Percentiles rank a stretch among this genome's conserved stretches.
These are phyloP conservation scores for Oemleria cerasiformis DNA, from an alignment of 306 rosid genomes.

Conservation along the genomic window DNA sequence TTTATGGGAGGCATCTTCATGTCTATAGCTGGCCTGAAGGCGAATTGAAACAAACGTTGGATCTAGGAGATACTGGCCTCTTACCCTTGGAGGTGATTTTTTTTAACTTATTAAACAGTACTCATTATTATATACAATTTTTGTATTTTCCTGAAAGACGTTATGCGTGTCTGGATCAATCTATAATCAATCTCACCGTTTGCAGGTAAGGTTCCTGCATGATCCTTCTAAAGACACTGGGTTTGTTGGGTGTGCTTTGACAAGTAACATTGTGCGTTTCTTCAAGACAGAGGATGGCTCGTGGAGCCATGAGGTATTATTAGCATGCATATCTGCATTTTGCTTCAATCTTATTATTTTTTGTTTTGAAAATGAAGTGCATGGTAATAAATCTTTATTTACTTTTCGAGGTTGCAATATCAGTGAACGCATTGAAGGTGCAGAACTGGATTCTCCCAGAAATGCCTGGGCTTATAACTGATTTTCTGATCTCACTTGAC, in stretches of 20 bases:
- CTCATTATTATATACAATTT: neutral
- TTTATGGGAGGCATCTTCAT: conserved; percentile 82
- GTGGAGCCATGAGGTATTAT: conserved; percentile 87
- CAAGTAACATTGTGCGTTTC: conserved; percentile 89
- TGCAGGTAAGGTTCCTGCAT: conserved; percentile 83
- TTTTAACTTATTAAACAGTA: neutral
- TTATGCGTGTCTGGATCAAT: too few species aligned
- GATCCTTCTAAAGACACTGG: conserved; percentile 93
- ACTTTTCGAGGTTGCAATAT: conserved; percentile 55
- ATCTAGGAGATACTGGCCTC: conserved; percentile 82
- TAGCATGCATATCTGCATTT: neutral
- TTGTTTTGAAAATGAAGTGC: neutral
- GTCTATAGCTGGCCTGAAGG: conserved; percentile 95
- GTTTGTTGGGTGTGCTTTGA: conserved; percentile 78
- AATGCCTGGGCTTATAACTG: conserved; percentile 94
- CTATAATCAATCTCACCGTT: conserved; percentile 13
- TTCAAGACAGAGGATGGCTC: conserved; percentile 66
- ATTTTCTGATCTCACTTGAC: conserved; percentile 82
- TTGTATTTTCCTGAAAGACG: neutral
- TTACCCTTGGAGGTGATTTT: conserved; percentile 73
- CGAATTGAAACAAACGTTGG: conserved; percentile 83
- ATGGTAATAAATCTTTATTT: neutral
- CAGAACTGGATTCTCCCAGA: conserved; percentile 93
- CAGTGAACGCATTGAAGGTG: conserved; percentile 76
- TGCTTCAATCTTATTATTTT: neutral